These are phyloP conservation scores for Cystofilobasidium ferigula DNA, from an alignment of 768 basidiomycete genomes.

Conservation along the genomic window DNA sequence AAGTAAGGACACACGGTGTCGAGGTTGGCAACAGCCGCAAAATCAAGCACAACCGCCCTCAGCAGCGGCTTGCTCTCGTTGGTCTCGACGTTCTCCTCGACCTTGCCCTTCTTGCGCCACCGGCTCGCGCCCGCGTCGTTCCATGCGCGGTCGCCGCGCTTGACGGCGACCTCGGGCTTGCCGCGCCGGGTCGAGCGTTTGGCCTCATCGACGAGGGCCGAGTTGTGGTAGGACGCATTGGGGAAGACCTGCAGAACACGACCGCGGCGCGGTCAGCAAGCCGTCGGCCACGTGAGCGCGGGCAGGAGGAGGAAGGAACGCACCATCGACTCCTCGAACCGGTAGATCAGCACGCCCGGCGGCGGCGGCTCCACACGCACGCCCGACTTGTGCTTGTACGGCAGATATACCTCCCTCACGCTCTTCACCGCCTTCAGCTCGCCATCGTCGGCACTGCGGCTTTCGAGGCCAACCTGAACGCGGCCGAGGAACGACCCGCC, in stretches of 20 bases:
- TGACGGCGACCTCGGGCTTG: conserved; percentile 56
- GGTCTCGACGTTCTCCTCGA: conserved; percentile 31
- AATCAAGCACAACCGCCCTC: conserved; percentile 82
- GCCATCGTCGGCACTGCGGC: background rate
- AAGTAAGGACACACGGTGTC: conserved; percentile 47
- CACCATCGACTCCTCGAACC: conserved; percentile 33
- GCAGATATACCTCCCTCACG: conserved; percentile 69
- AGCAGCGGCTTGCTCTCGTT: conserved; percentile 53
- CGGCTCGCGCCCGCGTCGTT: conserved; percentile 72
- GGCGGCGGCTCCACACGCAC: conserved; percentile 65
- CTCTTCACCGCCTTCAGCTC: background rate
- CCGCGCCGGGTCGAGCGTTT: conserved; percentile 65
- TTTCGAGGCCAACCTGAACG: conserved; percentile 45
- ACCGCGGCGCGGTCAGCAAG: conserved; percentile 48
- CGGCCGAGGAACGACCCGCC: conserved; percentile 84
- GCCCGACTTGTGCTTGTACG: conserved; percentile 47
- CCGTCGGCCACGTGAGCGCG: too few relatives aligned
- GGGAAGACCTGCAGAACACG: conserved; percentile 58
- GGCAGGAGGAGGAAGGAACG: background rate
- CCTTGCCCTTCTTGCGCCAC: conserved; percentile 40
- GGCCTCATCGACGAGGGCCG: conserved; percentile 66
- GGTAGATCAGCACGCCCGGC: conserved; percentile 81
- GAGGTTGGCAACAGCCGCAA: conserved; percentile 70
- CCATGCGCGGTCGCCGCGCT: conserved; percentile 71
- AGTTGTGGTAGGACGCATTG: conserved; percentile 48